phyloP scores from a whole-genome alignment of 164 flowering plant species.

The Saururus chinensis region DNA sequence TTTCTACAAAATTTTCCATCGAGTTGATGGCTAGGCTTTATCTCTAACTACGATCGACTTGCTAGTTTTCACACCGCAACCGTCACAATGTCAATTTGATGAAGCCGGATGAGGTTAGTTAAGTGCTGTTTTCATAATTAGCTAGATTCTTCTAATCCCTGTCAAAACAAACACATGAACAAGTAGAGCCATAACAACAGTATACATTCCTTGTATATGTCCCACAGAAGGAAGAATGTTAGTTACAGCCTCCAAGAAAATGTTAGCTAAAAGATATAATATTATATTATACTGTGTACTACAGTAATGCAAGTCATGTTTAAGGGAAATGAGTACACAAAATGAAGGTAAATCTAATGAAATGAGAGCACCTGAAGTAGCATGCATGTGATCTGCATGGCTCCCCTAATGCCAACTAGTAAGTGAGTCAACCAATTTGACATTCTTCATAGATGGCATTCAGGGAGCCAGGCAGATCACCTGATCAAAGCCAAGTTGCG shows the following conservation, averaged over 20 bases:
- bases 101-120: too few species aligned
- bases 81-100: neutral
- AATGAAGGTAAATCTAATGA: neutral
- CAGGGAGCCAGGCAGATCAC: constrained; percentile 48
- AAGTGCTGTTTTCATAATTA: neutral
- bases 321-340: neutral
- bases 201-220: neutral
- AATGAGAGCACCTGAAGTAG: constrained; percentile 3
- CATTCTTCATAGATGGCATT: constrained; percentile 32
- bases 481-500: neutral
- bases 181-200: neutral
- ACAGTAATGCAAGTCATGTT: neutral
- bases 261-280: neutral
- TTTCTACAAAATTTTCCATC: too few species aligned
- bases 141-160: neutral
- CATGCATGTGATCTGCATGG: constrained; percentile 20
- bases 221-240: neutral
- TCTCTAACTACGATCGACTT: neutral
- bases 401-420: constrained; percentile 36
- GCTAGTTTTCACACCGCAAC: neutral
- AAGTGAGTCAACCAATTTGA: constrained; percentile 19
- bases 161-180: neutral
- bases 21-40: too few species aligned
- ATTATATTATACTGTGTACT: neutral
- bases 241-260: neutral